Conservation (phyloP, 108 stramenopile genomes). For the Licmophora abbreviata region DNA sequence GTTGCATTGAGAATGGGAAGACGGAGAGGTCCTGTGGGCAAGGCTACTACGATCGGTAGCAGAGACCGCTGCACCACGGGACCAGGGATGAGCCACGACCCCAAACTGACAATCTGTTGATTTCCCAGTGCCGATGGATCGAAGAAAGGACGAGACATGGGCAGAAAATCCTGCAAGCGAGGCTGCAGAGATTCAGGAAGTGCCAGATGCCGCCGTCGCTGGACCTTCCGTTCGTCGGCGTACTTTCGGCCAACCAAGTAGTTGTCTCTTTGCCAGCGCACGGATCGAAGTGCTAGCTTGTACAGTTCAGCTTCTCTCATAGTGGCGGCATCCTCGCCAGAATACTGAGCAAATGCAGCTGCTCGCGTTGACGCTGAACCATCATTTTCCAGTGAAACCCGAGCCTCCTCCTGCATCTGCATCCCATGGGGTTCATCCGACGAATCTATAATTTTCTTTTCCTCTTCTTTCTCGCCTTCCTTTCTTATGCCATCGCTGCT, state of each 20-base stretch:
- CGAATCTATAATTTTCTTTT: no score
- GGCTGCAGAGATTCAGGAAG: neutral
- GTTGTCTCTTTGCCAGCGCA: constrained; percentile 30
- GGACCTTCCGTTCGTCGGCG: constrained; percentile 14
- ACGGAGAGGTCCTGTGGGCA: constrained; percentile 20
- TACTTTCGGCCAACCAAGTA: constrained; percentile 30
- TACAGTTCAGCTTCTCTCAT: constrained; percentile 8
- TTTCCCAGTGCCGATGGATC: constrained; percentile 29
- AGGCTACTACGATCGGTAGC: constrained; percentile 23
- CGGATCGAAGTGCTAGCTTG: constrained; percentile 8
- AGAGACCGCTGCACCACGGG: constrained; percentile 17
- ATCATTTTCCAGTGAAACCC: no score
- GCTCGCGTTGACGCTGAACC: no score
- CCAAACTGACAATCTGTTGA: constrained; percentile 20
- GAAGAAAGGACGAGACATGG: neutral
- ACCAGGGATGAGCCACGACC: constrained; percentile 23
- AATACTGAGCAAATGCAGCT: no score
- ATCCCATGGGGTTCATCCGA: no score
- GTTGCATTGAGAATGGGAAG: constrained; percentile 8
- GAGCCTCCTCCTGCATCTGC: no score
- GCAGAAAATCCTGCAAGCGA: neutral
- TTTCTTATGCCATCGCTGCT: no score
- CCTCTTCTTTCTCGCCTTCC: no score
- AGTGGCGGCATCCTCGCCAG: neutral
- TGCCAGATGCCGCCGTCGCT: constrained; percentile 1